phyloP scores from a whole-genome alignment of 2,329 filamentous ascomycete species.

The Aspergillus brasiliensis region DNA sequence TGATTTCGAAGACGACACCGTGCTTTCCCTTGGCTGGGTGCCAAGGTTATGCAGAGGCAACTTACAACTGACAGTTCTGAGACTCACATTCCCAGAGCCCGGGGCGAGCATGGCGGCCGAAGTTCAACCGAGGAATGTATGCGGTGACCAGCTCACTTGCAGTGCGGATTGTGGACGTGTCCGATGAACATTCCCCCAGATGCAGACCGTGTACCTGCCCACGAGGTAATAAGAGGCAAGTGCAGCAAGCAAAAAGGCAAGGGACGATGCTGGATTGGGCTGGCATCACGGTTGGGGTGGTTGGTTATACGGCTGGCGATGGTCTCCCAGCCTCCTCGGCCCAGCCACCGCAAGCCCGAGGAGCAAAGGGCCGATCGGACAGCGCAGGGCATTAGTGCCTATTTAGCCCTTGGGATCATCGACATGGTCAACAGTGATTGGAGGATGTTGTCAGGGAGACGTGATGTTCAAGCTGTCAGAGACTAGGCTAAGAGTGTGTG shows the following conservation, averaged over 20 bases:
- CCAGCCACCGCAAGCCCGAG: constrained; percentile 12
- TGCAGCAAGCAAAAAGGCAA: constrained; percentile 2
- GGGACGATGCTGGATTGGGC: constrained; percentile 17
- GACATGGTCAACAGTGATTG: constrained; percentile 18
- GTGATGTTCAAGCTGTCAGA: not conserved
- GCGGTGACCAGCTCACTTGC: constrained; percentile 20
- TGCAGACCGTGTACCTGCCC: constrained; percentile 8
- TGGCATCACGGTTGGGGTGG: constrained; percentile 8
- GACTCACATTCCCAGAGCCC: constrained; percentile 27
- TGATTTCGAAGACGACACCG: not conserved
- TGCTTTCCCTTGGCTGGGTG: not conserved
- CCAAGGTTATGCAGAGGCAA: constrained; percentile 5
- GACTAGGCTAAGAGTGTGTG: not conserved
- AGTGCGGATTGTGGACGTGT: constrained; percentile 9
- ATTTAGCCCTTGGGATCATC: not conserved
- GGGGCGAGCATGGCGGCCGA: constrained; percentile 30
- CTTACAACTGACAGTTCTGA: constrained; percentile 46
- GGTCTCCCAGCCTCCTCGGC: constrained; percentile 19
- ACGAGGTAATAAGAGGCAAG: constrained; percentile 8
- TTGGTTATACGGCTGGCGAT: constrained; percentile 2
- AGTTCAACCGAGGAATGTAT: constrained; percentile 22
- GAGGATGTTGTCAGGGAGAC: not conserved
- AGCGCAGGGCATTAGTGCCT: not conserved
- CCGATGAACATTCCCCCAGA: constrained; percentile 21
- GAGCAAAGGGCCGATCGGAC: not conserved